These are phyloP conservation scores for Cadophora malorum DNA, from an alignment of 2,329 filamentous ascomycete species.

Conservation along the genomic window DNA sequence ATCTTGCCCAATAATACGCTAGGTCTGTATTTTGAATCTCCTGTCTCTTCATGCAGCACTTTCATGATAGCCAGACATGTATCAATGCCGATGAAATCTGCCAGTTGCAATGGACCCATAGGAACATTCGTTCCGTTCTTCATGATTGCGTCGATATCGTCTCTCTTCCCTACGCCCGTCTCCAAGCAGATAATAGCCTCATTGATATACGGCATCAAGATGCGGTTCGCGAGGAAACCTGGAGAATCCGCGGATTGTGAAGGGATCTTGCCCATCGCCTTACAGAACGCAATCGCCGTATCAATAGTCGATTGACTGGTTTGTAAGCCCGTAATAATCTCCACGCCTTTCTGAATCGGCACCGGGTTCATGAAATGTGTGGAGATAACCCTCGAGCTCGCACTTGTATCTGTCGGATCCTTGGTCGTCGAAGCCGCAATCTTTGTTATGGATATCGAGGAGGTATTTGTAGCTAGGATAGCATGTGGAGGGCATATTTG, in stretches of 20 bases:
- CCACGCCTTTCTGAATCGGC: slow-evolving; percentile 93
- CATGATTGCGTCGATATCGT: slow-evolving; percentile 98
- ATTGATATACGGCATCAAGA: slow-evolving; percentile 99
- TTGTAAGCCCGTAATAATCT: slow-evolving; percentile 95
- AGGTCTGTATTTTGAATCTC: slow-evolving; percentile 94
- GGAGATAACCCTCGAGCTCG: slow-evolving; percentile 86
- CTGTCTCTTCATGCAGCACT: slow-evolving; percentile 88
- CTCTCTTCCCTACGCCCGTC: slow-evolving; percentile 85
- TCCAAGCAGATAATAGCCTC: slow-evolving; percentile 96
- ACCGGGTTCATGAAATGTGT: slow-evolving; percentile 99
- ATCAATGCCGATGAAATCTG: slow-evolving; percentile 96
- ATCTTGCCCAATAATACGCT: slow-evolving; percentile 89
- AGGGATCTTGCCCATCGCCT: slow-evolving; percentile 90
- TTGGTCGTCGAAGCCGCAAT: slow-evolving; percentile 87
- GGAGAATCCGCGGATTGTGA: slow-evolving; percentile 89
- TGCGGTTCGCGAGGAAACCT: slow-evolving; percentile 94
- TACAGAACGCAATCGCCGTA: slow-evolving; percentile 83
- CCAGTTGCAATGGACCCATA: slow-evolving; percentile 92
- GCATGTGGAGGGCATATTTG: slow-evolving; percentile 82
- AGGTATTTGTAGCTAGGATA: slow-evolving; percentile 96
- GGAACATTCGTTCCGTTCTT: slow-evolving; percentile 99
- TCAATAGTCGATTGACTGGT: slow-evolving; percentile 84
- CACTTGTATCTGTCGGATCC: slow-evolving; percentile 80
- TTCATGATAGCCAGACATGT: slow-evolving; percentile 98
- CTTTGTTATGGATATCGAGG: slow-evolving; percentile 96